Conservation (phyloP, 306 rosid genomes). For the Inga leiocalycina region DNA sequence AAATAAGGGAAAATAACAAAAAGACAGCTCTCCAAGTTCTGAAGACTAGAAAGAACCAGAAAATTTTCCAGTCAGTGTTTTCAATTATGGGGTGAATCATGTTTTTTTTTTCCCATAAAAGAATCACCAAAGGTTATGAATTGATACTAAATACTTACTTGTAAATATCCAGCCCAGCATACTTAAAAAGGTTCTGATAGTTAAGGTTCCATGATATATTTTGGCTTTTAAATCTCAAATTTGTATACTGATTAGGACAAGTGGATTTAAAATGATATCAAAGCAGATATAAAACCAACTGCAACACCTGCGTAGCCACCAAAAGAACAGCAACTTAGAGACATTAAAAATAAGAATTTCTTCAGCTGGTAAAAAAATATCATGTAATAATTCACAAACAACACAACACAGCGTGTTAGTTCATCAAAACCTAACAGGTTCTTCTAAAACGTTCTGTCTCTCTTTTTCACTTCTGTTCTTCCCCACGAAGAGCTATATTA, state of each 20-base stretch:
- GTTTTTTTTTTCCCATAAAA: no score
- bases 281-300: conserved; percentile 83
- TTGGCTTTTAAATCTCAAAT: conserved; percentile 19
- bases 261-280: conserved; percentile 64
- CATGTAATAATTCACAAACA: not conserved
- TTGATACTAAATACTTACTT: conserved; percentile 58
- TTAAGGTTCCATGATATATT: conserved; percentile 56
- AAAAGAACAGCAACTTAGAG: conserved; percentile 24
- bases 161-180: conserved; percentile 98
- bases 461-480: not conserved
- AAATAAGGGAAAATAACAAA: conserved; percentile 88
- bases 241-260: conserved; percentile 1
- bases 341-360: not conserved
- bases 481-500: not conserved
- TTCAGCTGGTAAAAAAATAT: not conserved
- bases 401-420: not conserved
- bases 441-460: not conserved
- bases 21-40: conserved; percentile 84
- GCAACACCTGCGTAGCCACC: conserved; percentile 66
- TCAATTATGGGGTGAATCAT: conserved; percentile 7
- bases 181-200: conserved; percentile 82
- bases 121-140: conserved; percentile 16
- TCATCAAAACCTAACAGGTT: not conserved
- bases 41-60: conserved; percentile 62
- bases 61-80: conserved; percentile 34